Evolutionary conservation across 257 asterid genomes (phyloP).

Genomic region (Primulina eburnea): DNA sequence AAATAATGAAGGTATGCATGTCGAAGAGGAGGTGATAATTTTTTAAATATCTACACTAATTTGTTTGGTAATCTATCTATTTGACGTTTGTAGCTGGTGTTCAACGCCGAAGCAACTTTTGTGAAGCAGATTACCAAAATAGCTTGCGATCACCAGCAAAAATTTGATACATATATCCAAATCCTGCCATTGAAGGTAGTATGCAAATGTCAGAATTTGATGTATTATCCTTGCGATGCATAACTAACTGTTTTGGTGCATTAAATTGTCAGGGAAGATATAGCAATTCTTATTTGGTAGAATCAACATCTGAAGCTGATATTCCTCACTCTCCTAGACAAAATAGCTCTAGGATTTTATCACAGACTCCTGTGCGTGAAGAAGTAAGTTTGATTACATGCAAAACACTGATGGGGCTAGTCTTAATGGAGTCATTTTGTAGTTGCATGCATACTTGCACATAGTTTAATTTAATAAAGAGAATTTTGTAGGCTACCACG

Average conservation of each 20-base stretch:
- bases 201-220: neutral
- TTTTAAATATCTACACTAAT: neutral
- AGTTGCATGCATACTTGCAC: conserved; percentile 17
- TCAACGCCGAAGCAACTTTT: conserved; percentile 41
- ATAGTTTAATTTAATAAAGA: conserved; percentile 20
- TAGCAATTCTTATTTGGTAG: conserved; percentile 32
- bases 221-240: neutral
- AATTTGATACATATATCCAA: conserved; percentile 35
- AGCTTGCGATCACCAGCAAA: conserved; percentile 33
- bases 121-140: conserved; percentile 42
- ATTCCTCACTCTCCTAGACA: conserved; percentile 50
- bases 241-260: conserved; percentile 16
- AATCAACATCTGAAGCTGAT: conserved; percentile 42
- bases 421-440: neutral
- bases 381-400: conserved; percentile 52
- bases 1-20: conserved; percentile 69
- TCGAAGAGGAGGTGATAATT: conserved; percentile 4
- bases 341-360: conserved; percentile 38
- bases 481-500: conserved; percentile 45
- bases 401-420: conserved; percentile 4
- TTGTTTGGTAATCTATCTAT: conserved; percentile 22
- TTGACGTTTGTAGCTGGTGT: conserved; percentile 35
- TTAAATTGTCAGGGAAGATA: conserved; percentile 37
- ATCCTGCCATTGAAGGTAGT: conserved; percentile 42
- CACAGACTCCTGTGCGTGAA: conserved; percentile 48